Base-by-base conservation (phyloP, 2,329 filamentous ascomycete genomes). In the Phialemoniopsis sp. region DNA sequence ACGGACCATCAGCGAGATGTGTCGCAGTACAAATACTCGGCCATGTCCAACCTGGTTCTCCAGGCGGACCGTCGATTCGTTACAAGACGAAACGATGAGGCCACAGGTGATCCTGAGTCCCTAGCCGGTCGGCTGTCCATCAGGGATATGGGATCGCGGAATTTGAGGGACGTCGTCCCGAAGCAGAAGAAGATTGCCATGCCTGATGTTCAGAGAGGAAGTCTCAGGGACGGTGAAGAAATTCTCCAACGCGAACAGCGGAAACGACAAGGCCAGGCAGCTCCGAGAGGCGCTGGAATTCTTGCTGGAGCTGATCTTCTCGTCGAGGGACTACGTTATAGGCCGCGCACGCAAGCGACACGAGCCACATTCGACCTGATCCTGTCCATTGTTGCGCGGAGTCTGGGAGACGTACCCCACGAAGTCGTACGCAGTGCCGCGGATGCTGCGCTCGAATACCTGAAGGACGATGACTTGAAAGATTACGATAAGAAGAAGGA, bases 31-130 rank as follows among this genome's bases (percentile, higher is more conserved):
- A 96, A 96, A 69, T 95, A 96, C 80, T 89, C 89, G 82, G 89
- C 88, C 66, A 97, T 98, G 93, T 98, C 93, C 72, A 98, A 98
- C 82, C 85, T 98, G 89, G 93, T 98, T 62, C 88, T 98, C 80
- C 93, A 98, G 87, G 90, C 89, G 72, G 93, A 98, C 73, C 85
- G 90, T 70, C 85, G 93, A 55, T 97, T 98, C 62, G 85, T 95
- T 55, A 89, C 89, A 48, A 83, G 93, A 62, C 83, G 89, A 56
- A 89, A 84, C 53, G 91, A 98, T 67, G 94, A 98, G 70, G 84
- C 89, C 48, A 97, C 91, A 37, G 93, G 93, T 55, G 93, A 98
- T 62, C 94, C 93, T 37, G 93, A 98, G 70, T 98, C 94, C 42
- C 80, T 98, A 43, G 94, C 93, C 41, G 93, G 93, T 39, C 85